Evolutionary conservation across 805 yeast species (phyloP).

Genomic region (Kodamaea neixiangensis): DNA sequence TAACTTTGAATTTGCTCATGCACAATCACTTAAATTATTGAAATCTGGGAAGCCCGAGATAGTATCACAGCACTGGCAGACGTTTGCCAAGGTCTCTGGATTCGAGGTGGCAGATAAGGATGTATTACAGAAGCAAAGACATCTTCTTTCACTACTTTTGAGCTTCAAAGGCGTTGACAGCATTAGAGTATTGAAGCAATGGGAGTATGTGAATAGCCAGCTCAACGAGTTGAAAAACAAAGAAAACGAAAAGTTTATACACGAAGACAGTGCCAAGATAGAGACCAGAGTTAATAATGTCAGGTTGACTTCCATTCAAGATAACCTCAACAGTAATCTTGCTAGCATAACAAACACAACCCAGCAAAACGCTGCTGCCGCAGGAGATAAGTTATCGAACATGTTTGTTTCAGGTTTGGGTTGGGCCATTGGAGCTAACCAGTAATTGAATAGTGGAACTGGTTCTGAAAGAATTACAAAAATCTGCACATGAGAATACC

Average conservation of each 20-base stretch:
- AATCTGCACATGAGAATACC: too few relatives aligned
- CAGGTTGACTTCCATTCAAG: conserved; percentile 6
- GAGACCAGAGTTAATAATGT: conserved; percentile 26
- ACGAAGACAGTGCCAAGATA: conserved; percentile 21
- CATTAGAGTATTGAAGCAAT: conserved; percentile 19
- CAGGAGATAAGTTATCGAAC: conserved; percentile 50
- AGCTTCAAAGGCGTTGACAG: conserved; percentile 41
- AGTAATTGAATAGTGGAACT: too few relatives aligned
- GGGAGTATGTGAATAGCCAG: conserved; percentile 9
- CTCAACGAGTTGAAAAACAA: conserved; percentile 5
- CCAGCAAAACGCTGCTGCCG: conserved; percentile 30
- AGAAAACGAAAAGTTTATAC: conserved; percentile 9
- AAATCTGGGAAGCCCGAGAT: conserved; percentile 18
- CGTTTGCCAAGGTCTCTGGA: conserved; percentile 54
- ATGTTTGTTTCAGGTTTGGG: conserved; percentile 57
- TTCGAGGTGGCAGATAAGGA: conserved; percentile 19
- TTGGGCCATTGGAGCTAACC: conserved; percentile 62
- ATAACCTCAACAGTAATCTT: conserved; percentile 5
- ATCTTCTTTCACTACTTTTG: conserved; percentile 45
- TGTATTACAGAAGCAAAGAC: conserved; percentile 50
- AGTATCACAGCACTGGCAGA: conserved; percentile 23
- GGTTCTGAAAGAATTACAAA: too few relatives aligned
- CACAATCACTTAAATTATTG: conserved; percentile 40
- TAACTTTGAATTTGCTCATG: conserved; percentile 62
- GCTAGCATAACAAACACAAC: conserved; percentile 19